phyloP scores from a whole-genome alignment of 169 alveolate species.

The Perkinsus chesapeaki region DNA sequence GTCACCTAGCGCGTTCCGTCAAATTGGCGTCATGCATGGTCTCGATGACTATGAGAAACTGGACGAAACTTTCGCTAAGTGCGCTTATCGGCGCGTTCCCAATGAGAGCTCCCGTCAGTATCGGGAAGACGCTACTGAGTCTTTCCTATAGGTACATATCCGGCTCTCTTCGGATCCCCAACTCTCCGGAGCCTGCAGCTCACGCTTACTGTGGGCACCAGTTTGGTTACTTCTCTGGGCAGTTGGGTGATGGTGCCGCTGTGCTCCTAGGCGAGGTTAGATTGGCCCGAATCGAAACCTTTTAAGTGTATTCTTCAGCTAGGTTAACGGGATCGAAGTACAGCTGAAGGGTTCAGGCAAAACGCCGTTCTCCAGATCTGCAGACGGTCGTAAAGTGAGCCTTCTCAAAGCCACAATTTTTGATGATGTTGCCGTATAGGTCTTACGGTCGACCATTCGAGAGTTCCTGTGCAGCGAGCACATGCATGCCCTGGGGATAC shows the following conservation, averaged over 20 bases:
- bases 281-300: background rate
- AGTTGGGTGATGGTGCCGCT: background rate
- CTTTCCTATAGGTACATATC: background rate
- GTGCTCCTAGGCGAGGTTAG: background rate
- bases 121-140: background rate
- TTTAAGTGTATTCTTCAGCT: background rate
- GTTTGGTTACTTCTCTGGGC: background rate
- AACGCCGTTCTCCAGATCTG: slow-evolving; percentile 60
- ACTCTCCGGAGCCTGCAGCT: background rate
- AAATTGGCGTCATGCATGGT: background rate
- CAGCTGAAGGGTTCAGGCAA: slow-evolving; percentile 60
- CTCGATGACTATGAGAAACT: background rate
- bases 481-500: slow-evolving; percentile 46
- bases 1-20: background rate
- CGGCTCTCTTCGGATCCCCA: background rate
- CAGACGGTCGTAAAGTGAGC: slow-evolving; percentile 65
- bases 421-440: background rate
- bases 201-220: background rate
- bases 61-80: background rate
- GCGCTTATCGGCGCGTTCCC: too few species aligned
- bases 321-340: slow-evolving; percentile 25
- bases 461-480: slow-evolving; percentile 60
- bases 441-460: slow-evolving; percentile 51
- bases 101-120: background rate
- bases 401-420: background rate